Evolutionary conservation across 352 stramenopile genomes (phyloP).

Genomic region (Phytophthora hybrid): DNA sequence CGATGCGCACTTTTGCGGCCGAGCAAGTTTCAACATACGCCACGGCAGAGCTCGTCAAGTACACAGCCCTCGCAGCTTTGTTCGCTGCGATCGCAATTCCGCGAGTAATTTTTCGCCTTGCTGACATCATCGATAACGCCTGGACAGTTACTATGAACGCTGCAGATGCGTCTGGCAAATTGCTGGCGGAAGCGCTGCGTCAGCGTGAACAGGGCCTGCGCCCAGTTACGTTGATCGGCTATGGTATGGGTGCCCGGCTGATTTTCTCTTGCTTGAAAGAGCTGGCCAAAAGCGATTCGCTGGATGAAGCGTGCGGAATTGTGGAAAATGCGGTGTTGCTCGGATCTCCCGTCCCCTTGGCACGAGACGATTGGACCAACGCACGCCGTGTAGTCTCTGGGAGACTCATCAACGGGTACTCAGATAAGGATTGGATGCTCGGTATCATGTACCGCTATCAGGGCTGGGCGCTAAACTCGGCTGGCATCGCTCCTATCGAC

Average conservation of each 20-base stretch:
- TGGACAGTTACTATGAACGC: slow-evolving; percentile 87
- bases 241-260: slow-evolving; percentile 89
- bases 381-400: slow-evolving; percentile 81
- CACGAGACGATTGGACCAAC: slow-evolving; percentile 70
- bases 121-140: slow-evolving; percentile 87
- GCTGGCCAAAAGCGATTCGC: slow-evolving; percentile 64
- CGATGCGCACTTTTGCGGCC: slow-evolving; percentile 79
- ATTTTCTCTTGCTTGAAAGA: slow-evolving; percentile 93
- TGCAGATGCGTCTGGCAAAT: slow-evolving; percentile 73
- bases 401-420: slow-evolving; percentile 92
- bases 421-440: slow-evolving; percentile 92
- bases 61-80: slow-evolving; percentile 77
- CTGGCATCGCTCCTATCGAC: slow-evolving; percentile 73
- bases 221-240: slow-evolving; percentile 91
- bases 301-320: slow-evolving; percentile 75
- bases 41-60: slow-evolving; percentile 77
- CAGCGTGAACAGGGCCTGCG: slow-evolving; percentile 78
- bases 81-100: slow-evolving; percentile 82
- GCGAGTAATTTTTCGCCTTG: slow-evolving; percentile 68
- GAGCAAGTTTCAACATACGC: slow-evolving; percentile 76
- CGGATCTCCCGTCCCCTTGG: slow-evolving; percentile 75
- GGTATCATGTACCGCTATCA: slow-evolving; percentile 92
- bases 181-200: slow-evolving; percentile 75
- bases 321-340: slow-evolving; percentile 92
- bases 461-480: slow-evolving; percentile 81